Evolutionary conservation across 192 early-diverging fungal genomes (phyloP).

Genomic region (Umbelopsis ramanniana): DNA sequence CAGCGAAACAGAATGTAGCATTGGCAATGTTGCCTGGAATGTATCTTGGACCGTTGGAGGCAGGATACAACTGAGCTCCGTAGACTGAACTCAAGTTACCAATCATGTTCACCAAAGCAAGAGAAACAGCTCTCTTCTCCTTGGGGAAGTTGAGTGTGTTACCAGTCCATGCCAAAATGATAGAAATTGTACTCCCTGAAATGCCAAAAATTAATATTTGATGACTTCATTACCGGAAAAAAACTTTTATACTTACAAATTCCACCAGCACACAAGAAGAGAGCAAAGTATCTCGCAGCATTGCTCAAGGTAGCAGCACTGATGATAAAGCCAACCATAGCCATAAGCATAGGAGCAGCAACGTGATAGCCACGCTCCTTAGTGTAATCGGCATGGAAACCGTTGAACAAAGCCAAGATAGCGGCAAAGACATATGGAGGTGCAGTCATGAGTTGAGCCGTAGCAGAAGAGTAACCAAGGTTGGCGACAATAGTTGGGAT

Average conservation of each 20-base stretch:
- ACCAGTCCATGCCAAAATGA: constrained; percentile 22
- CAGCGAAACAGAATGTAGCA: constrained; percentile 23
- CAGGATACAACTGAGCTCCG: constrained; percentile 23
- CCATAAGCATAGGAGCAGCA: constrained; percentile 3
- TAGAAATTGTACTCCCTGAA: constrained; percentile 18
- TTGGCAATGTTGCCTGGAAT: constrained; percentile 15
- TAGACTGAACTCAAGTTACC: constrained; percentile 24
- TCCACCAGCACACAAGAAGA: constrained; percentile 21
- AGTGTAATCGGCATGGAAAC: constrained; percentile 18
- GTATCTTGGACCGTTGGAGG: constrained; percentile 21
- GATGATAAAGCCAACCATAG: constrained; percentile 25
- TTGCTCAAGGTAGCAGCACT: constrained; percentile 1
- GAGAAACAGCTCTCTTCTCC: constrained; percentile 25
- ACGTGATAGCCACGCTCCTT: constrained; percentile 22
- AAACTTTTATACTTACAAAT: constrained; percentile 5
- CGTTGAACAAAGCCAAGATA: constrained; percentile 13
- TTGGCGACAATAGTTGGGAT: constrained; percentile 45
- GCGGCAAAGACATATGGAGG: constrained; percentile 38
- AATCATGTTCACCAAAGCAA: constrained; percentile 18
- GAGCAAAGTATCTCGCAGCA: constrained; percentile 18
- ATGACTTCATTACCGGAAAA: not conserved
- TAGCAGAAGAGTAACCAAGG: constrained; percentile 43
- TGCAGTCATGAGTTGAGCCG: constrained; percentile 46
- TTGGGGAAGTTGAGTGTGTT: constrained; percentile 18
- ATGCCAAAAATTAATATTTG: not conserved